Base-by-base conservation (phyloP, 2,329 filamentous ascomycete species). In the Trichoderma koningiopsis region DNA sequence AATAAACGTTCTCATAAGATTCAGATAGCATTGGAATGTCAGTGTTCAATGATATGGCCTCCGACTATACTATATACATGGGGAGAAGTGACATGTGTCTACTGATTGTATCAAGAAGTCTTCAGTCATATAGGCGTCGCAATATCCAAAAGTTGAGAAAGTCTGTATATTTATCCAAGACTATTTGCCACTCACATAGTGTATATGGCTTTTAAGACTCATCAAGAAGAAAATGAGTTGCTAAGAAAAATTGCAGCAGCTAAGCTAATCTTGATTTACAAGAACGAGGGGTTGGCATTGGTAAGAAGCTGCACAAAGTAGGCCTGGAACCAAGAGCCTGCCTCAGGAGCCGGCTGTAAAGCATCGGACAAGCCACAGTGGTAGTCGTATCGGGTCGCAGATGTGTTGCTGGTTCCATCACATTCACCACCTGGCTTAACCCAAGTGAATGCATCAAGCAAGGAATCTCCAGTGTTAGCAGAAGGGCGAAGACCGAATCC, bases 251-350 rank as follows among this genome's bases (percentile, higher is more conserved):
- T 43, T n/a, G 40, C 16, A 40, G 16, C 40, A 43, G 4, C 40
- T 43, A 8, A 43, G 40, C 16, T 43, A 43, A 43, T n/a, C 40
- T 43, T n/a, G 22, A 27, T 31, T 56, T 65, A 65, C 52, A 65
- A 19, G 33, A 65, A 65, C 22, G 62, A 56, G 8, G 62, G 62
- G 52, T 65, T 65, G 35, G 62, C 62, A 24, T 65, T 65, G 4
- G 62, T 65, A 27, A 65, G 62, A 31, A 65, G 62, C 33, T 65
- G 62, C 49, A 65, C 62, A 22, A 65, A 65, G 40, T 65, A 65
- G 14, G 49, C 62, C 35, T 65, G 62, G 49, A 65, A 65, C 62
- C 62, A 65, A 43, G 62, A 37, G 43, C 62, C 62, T 13, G 62
- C 62, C 31, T 65, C 10, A 22, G 62, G 62, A 16, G 62, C 62